Evolutionary conservation across 2,329 filamentous ascomycete genomes (phyloP), one percentile per base, ranked within the genome.

Genomic region (Rutstroemia sp.): DNA sequence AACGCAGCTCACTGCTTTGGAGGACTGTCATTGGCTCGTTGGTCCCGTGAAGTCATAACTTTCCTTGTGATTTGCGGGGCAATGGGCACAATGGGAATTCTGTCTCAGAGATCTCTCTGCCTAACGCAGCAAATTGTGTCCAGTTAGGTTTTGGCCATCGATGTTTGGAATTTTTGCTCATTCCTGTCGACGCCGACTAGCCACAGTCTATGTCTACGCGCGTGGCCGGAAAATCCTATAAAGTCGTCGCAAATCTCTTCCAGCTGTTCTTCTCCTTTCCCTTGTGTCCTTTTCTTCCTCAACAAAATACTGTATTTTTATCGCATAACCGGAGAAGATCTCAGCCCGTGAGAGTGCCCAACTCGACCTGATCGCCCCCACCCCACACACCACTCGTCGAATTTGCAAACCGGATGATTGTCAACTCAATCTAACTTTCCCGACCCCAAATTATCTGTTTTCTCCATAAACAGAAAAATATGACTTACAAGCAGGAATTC

Each of bases 401-500:
- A 8, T n/a, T 19, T 41, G 39, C 14, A 41, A 41, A 5, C 18
- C 18, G 39, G 14, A 41, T 41, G 39, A 41, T 19, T 41, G 14
- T 14, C 39, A 41, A 41, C 39, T n/a, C 42, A 45, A 6, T 18
- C 42, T 12, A 7, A 45, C 19, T 9, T 10, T 30, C 27, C 8
- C 8, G 27, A 30, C 27, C 27, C 27, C 27, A 30, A 30, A 30
- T 9, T 30, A 9, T 30, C 27, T 30, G 8, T 41, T 41, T 12
- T 41, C 52, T 47, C 23, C 6, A 38, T 47, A 53, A 48, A 47
- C 14, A 27, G 42, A 30, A 6, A 37, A 44, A 50, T 34, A 55
- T 55, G 52, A 10, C 52, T 50, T 16, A 18, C 37, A 70, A 69
- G 57, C 71, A 79, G 57, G 74, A 80, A 58, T 83, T 82, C 67